Evolutionary conservation across 2,329 filamentous ascomycete genomes (phyloP).

Genomic region (Pezicula carpinea): DNA sequence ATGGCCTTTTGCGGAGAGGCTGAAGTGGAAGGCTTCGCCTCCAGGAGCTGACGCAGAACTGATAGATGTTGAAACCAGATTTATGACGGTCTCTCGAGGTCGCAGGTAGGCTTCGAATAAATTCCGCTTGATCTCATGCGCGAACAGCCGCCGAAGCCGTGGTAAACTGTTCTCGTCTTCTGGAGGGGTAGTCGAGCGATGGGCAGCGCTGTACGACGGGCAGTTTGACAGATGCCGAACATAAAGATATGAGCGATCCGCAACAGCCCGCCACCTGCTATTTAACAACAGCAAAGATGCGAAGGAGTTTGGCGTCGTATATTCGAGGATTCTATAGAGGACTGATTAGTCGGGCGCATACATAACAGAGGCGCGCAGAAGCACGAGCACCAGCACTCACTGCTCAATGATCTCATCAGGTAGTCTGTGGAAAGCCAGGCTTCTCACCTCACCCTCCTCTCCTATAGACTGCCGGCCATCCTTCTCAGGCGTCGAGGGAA

Average conservation of each 20-base stretch:
- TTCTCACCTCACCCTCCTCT: not conserved
- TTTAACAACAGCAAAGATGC: slow-evolving; percentile 63
- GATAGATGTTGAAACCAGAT: slow-evolving; percentile 76
- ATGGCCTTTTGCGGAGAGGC: slow-evolving; percentile 69
- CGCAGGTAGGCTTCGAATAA: slow-evolving; percentile 72
- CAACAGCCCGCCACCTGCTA: slow-evolving; percentile 59
- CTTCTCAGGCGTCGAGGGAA: not conserved
- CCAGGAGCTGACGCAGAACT: slow-evolving; percentile 77
- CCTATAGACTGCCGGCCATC: slow-evolving; percentile 9
- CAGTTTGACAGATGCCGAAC: slow-evolving; percentile 57
- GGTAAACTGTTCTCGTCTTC: slow-evolving; percentile 49
- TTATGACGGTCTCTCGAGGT: slow-evolving; percentile 67
- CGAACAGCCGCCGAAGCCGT: slow-evolving; percentile 60
- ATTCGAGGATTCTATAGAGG: slow-evolving; percentile 51
- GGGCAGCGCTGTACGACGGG: slow-evolving; percentile 51
- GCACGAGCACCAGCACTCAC: slow-evolving; percentile 40
- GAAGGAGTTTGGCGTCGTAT: slow-evolving; percentile 58
- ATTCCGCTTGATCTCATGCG: slow-evolving; percentile 68
- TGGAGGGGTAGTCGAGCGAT: slow-evolving; percentile 25
- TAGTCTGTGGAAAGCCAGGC: slow-evolving; percentile 44
- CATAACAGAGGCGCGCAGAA: slow-evolving; percentile 6
- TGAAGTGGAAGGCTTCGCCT: slow-evolving; percentile 82
- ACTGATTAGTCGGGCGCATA: slow-evolving; percentile 9
- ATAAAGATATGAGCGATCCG: slow-evolving; percentile 60
- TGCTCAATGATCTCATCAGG: slow-evolving; percentile 68